Conservation (phyloP, 345 rosid genomes). For the Hirschfeldia incana region DNA sequence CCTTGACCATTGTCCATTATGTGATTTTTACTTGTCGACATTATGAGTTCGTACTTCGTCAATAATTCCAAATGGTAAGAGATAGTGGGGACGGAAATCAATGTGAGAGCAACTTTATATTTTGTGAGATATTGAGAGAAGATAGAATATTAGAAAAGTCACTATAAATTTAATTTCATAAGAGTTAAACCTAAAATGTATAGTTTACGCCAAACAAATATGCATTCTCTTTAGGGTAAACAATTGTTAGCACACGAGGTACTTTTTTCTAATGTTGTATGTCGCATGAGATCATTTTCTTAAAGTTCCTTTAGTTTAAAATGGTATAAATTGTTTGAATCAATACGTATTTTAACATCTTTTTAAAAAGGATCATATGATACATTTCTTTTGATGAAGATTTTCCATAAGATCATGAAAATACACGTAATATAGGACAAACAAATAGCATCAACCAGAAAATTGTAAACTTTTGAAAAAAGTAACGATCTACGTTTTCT, state of each 20-base stretch:
- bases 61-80: slow-evolving; percentile 6
- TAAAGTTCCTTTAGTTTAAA: neutral
- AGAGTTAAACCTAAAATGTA: neutral
- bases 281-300: neutral
- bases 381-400: neutral
- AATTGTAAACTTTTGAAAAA: neutral
- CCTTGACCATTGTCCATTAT: slow-evolving; percentile 26
- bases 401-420: neutral
- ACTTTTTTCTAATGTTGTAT: neutral
- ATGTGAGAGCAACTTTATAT: neutral
- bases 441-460: neutral
- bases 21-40: slow-evolving; percentile 31
- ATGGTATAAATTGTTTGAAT: neutral
- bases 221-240: neutral
- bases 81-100: slow-evolving; percentile 8
- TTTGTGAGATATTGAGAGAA: neutral
- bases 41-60: slow-evolving; percentile 31
- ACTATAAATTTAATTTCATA: neutral
- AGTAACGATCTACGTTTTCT: neutral
- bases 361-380: neutral
- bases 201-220: neutral
- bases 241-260: neutral
- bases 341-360: neutral
- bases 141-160: neutral
- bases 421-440: neutral